phyloP scores from a whole-genome alignment of 2,329 filamentous ascomycete species.

The Cylindrodendrum hubeiense region DNA sequence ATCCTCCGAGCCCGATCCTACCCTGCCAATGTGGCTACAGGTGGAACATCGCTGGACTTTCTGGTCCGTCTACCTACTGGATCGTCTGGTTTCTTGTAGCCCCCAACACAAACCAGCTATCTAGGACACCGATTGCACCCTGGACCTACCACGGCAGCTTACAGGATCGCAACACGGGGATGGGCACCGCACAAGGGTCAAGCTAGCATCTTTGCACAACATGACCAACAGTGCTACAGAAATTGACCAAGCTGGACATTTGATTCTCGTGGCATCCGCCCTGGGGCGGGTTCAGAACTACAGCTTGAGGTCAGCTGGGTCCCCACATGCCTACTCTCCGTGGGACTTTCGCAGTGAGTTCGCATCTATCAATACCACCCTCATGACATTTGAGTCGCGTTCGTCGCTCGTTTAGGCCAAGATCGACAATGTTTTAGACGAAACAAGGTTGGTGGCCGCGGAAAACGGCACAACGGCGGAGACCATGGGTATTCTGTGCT shows the following conservation, averaged over 20 bases:
- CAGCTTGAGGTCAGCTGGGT: neutral
- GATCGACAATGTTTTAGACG: neutral
- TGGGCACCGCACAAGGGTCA: neutral
- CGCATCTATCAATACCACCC: constrained; percentile 3
- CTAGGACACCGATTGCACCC: constrained; percentile 1
- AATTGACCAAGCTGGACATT: neutral
- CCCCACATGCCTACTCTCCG: neutral
- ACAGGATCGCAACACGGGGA: neutral
- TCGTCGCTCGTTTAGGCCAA: neutral
- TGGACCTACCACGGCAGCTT: neutral
- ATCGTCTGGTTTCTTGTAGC: neutral
- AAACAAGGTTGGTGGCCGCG: neutral
- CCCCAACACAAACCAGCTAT: neutral
- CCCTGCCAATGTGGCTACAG: neutral
- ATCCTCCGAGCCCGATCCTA: neutral
- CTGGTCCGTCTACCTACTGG: constrained; percentile 4
- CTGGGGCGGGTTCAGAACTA: constrained; percentile 1
- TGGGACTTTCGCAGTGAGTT: constrained; percentile 1
- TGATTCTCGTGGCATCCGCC: neutral
- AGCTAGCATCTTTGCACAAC: neutral
- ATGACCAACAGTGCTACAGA: neutral
- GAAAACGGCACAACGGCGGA: neutral
- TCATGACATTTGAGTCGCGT: neutral
- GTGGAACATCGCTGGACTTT: neutral
- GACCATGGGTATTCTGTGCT: constrained; percentile 7